phyloP scores from a whole-genome alignment of 2,329 filamentous ascomycete genomes.

The Botryotinia narcissicola region DNA sequence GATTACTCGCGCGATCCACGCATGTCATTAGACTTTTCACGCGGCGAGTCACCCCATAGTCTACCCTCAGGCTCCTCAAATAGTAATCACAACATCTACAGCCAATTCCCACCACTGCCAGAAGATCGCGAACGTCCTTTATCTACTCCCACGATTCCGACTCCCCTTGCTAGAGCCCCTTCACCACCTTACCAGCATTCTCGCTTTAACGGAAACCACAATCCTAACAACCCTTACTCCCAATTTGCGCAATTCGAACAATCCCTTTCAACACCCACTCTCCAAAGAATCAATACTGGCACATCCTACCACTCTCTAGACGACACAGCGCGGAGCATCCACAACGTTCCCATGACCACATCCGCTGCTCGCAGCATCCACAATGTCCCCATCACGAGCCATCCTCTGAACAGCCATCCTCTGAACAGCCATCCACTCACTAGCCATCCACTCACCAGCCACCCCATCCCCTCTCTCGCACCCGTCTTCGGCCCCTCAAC shows the following conservation, averaged over 20 bases:
- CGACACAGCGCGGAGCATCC: constrained; percentile 3
- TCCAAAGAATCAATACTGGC: constrained; percentile 12
- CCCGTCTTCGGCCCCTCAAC: background rate
- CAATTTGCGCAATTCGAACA: constrained; percentile 20
- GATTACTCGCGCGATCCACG: constrained; percentile 1
- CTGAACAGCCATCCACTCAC: too few species aligned
- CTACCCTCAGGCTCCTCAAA: background rate
- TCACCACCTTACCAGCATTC: background rate
- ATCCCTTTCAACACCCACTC: constrained; percentile 14
- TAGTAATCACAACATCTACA: background rate
- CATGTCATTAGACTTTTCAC: background rate
- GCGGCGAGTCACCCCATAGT: background rate
- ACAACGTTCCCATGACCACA: background rate
- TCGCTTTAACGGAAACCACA: background rate
- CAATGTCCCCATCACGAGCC: background rate
- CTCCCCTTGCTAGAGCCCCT: background rate
- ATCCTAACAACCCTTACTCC: constrained; percentile 16
- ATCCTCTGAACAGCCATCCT: background rate
- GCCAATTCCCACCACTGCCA: constrained; percentile 5
- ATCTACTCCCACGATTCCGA: constrained; percentile 13
- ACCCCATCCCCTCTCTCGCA: background rate
- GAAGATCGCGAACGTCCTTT: constrained; percentile 14
- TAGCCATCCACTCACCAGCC: background rate
- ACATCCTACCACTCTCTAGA: constrained; percentile 12
- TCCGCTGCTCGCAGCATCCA: constrained; percentile 1